Conservation (phyloP, 176 grass and related monocot species). For the Otatea glauca region DNA sequence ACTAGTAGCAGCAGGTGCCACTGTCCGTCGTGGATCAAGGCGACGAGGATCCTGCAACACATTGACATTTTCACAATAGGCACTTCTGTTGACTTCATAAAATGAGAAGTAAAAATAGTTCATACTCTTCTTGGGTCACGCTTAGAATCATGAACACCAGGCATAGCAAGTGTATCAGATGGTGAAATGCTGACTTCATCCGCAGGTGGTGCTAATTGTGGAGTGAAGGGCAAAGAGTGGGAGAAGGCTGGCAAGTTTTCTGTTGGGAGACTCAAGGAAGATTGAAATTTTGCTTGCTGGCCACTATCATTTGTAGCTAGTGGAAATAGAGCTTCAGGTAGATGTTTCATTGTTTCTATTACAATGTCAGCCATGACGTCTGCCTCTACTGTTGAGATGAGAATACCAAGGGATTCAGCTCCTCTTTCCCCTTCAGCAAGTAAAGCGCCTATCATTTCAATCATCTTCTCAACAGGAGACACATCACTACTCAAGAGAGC, state of each 20-base stretch:
- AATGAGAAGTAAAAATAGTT: slow-evolving; percentile 45
- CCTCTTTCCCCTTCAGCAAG: slow-evolving; percentile 99
- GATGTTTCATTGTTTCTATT: slow-evolving; percentile 99
- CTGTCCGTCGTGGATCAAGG: slow-evolving; percentile 87
- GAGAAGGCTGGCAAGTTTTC: slow-evolving; percentile 43
- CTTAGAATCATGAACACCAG: slow-evolving; percentile 67
- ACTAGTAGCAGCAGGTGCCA: slow-evolving; percentile 47
- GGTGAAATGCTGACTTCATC: slow-evolving; percentile 47
- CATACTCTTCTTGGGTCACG: slow-evolving; percentile 97
- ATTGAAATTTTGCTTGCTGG: slow-evolving; percentile 41
- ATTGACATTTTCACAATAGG: slow-evolving; percentile 42
- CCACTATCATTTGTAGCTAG: slow-evolving; percentile 42
- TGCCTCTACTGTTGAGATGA: slow-evolving; percentile 84
- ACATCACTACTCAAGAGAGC: slow-evolving; percentile 58
- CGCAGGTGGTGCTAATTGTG: slow-evolving; percentile 40
- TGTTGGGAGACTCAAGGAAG: slow-evolving; percentile 37
- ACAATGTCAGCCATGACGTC: slow-evolving; percentile 99
- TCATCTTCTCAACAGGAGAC: slow-evolving; percentile 97
- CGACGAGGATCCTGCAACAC: slow-evolving; percentile 92
- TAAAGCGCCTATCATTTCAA: slow-evolving; percentile 96
- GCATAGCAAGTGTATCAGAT: slow-evolving; percentile 46
- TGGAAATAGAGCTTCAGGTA: slow-evolving; percentile 45
- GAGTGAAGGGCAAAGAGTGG: slow-evolving; percentile 21
- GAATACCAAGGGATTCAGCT: slow-evolving; percentile 88
- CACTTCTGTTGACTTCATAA: slow-evolving; percentile 42